Percentiles rank a stretch among this genome's conserved stretches.
Conservation (phyloP, 352 stramenopile genomes). For the Phytophthora uliginosa region DNA sequence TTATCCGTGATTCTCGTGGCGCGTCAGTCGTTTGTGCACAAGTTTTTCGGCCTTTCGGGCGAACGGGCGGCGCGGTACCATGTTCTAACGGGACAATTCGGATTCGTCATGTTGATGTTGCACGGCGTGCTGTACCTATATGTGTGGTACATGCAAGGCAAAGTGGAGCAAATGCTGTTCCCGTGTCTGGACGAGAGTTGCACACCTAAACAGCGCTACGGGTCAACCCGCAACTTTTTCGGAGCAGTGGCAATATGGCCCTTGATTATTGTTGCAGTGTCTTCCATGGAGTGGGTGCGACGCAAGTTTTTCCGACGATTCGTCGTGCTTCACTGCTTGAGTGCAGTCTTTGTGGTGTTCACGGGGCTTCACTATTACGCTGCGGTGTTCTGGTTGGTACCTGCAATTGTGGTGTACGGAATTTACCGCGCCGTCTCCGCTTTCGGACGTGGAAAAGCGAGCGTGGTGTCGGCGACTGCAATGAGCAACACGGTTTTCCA, state of each 20-base stretch:
- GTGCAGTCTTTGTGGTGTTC: slow-evolving; percentile 53
- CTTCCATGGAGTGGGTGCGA: slow-evolving; percentile 63
- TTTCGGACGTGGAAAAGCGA: slow-evolving; percentile 50
- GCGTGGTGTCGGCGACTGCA: slow-evolving; percentile 47
- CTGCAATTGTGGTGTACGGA: slow-evolving; percentile 62
- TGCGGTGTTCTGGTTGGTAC: slow-evolving; percentile 65
- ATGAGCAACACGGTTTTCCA: slow-evolving; percentile 63
- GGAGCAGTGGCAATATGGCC: slow-evolving; percentile 60
- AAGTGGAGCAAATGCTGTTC: slow-evolving; percentile 62
- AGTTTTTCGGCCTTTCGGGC: slow-evolving; percentile 61
- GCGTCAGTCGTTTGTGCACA: slow-evolving; percentile 73
- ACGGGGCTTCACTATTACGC: slow-evolving; percentile 80
- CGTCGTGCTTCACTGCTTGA: slow-evolving; percentile 62
- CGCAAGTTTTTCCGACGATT: slow-evolving; percentile 67
- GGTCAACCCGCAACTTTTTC: slow-evolving; percentile 70
- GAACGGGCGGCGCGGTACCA: slow-evolving; percentile 73
- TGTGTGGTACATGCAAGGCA: slow-evolving; percentile 61
- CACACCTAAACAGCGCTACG: slow-evolving; percentile 58
- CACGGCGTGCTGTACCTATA: slow-evolving; percentile 69
- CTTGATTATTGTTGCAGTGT: slow-evolving; percentile 49
- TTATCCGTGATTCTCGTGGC: slow-evolving; percentile 72
- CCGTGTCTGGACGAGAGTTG: slow-evolving; percentile 57
- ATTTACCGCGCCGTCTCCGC: slow-evolving; percentile 68
- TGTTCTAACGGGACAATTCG: slow-evolving; percentile 69
- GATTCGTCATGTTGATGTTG: slow-evolving; percentile 47